phyloP scores from a whole-genome alignment of 495 filamentous ascomycete species.

The Tirmania nivea region DNA sequence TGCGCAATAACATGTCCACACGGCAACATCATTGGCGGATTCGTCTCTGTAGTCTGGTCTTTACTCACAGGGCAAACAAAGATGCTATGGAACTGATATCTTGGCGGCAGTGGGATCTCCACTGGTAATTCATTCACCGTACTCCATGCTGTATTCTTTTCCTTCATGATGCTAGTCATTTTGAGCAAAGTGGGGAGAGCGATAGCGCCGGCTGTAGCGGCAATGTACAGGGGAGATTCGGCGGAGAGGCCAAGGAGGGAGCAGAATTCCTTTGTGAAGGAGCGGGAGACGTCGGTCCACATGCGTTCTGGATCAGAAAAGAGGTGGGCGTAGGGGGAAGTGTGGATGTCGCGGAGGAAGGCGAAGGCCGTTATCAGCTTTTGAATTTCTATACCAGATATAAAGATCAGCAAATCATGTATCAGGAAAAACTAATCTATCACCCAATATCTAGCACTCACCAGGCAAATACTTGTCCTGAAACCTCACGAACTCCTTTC shows the following conservation, averaged over 20 bases:
- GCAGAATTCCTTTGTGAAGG: conserved; percentile 89
- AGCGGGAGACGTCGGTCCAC: conserved; percentile 59
- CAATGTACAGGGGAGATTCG: conserved; percentile 75
- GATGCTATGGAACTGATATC: conserved; percentile 83
- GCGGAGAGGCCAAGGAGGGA: conserved; percentile 71
- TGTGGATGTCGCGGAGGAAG: conserved; percentile 42
- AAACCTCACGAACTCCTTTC: conserved; percentile 42
- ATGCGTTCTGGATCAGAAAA: conserved; percentile 46
- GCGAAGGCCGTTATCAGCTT: conserved; percentile 57
- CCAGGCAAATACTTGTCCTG: conserved; percentile 35
- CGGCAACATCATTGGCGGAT: conserved; percentile 94
- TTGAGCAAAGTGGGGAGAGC: conserved; percentile 72
- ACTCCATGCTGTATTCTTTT: conserved; percentile 86
- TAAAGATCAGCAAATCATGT: background rate
- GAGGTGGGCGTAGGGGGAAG: conserved; percentile 50
- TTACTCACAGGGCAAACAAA: conserved; percentile 96
- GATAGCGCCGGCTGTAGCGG: conserved; percentile 75
- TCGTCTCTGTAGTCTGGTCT: conserved; percentile 79
- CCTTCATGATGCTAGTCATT: conserved; percentile 56
- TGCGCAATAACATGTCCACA: conserved; percentile 87
- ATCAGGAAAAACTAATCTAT: no score
- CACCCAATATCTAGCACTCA: background rate
- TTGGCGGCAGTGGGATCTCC: conserved; percentile 37
- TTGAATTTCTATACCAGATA: conserved; percentile 41
- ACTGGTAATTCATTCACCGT: conserved; percentile 73